Evolutionary conservation across 2,329 filamentous ascomycete genomes (phyloP).

Genomic region (Colletotrichum cereale): DNA sequence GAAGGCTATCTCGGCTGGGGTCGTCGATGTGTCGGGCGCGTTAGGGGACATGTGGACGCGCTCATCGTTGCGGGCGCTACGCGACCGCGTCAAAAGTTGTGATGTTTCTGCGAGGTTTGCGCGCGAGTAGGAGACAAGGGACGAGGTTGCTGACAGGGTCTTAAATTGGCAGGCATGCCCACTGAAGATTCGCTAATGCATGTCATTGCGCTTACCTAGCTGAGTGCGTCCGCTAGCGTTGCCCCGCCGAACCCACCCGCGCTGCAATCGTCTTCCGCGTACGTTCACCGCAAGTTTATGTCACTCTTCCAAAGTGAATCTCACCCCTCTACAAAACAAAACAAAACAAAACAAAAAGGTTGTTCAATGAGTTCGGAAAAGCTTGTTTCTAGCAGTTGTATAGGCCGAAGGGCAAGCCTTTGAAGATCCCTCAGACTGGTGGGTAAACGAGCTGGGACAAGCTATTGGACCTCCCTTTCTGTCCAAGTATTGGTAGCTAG

Average conservation of each 20-base stretch:
- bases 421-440: neutral
- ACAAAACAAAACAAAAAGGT: too few relatives aligned
- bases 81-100: conserved; percentile 13
- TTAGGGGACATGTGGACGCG: conserved; percentile 37
- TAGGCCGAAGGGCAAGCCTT: neutral
- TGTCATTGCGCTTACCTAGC: neutral
- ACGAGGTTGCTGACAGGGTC: neutral
- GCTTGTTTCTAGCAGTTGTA: neutral
- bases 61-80: conserved; percentile 23
- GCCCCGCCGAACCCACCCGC: neutral
- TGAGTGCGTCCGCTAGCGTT: neutral
- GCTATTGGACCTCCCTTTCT: neutral
- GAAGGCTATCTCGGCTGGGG: conserved; percentile 38
- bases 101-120: conserved; percentile 14
- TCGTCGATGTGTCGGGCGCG: conserved; percentile 27
- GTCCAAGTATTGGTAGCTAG: neutral
- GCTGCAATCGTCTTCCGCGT: neutral
- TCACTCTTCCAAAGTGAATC: neutral
- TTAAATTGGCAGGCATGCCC: neutral
- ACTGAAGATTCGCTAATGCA: conserved; percentile 18
- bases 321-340: too few relatives aligned
- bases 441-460: neutral
- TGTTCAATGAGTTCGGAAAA: neutral
- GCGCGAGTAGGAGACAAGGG: neutral
- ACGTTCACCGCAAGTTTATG: too few relatives aligned